phyloP scores from a whole-genome alignment of 352 stramenopile genomes.

The Phytophthora fragariae region DNA sequence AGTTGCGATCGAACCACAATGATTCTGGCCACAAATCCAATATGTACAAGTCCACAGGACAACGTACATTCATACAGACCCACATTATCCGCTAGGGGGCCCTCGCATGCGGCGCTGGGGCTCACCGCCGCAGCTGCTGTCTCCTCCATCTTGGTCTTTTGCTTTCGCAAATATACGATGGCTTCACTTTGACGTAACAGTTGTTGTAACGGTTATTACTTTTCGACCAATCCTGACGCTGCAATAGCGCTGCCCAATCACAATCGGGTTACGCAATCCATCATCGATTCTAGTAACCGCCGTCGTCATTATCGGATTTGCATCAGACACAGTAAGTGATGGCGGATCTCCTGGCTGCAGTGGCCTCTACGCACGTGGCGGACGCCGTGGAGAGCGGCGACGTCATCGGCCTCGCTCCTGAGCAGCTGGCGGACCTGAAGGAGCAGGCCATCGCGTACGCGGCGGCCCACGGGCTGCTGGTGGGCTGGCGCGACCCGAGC shows the following conservation, averaged over 20 bases:
- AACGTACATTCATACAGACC: constrained; percentile 20
- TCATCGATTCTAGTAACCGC: not conserved
- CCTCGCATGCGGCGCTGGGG: not conserved
- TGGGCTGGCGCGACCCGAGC: constrained; percentile 59
- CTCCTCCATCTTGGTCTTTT: constrained; percentile 12
- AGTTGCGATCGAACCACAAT: constrained; percentile 17
- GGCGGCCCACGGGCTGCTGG: constrained; percentile 75
- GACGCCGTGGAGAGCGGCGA: constrained; percentile 37
- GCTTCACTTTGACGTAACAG: not conserved
- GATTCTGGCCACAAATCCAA: not conserved
- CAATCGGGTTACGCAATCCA: not conserved
- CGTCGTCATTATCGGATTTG: constrained; percentile 8
- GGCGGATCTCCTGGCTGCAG: constrained; percentile 59
- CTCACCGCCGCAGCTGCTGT: not conserved
- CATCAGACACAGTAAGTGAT: constrained; percentile 16
- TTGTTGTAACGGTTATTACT: not conserved
- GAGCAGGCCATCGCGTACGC: constrained; percentile 81
- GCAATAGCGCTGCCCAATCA: not conserved
- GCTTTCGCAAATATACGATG: constrained; percentile 8
- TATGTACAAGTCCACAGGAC: constrained; percentile 2
- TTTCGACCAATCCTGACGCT: constrained; percentile 16
- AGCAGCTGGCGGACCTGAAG: constrained; percentile 61
- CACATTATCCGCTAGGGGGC: not conserved
- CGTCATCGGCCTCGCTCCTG: constrained; percentile 48
- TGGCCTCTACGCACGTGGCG: constrained; percentile 28